Evolutionary conservation across 2,329 filamentous ascomycete species (phyloP).

Genomic region (Fusarium concolor): DNA sequence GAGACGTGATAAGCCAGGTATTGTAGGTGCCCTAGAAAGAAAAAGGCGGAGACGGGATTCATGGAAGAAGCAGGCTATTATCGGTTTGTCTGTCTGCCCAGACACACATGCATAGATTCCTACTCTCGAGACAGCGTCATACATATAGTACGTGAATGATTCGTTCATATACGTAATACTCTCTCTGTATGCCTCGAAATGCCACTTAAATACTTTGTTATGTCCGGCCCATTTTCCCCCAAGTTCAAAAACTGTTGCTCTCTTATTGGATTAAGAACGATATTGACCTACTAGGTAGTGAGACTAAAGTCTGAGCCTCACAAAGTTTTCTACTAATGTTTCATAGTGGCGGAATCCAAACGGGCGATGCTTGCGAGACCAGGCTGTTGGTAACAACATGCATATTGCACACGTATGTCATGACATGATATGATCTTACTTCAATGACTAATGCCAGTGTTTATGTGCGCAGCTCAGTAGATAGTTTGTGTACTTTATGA

Average conservation of each 20-base stretch:
- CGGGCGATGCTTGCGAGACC: constrained; percentile 4
- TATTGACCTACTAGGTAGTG: neutral
- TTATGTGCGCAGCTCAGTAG: too few relatives aligned
- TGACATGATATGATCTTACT: constrained; percentile 3
- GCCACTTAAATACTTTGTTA: neutral
- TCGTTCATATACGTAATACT: too few relatives aligned
- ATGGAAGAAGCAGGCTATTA: neutral
- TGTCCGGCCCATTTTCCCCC: neutral
- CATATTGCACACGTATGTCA: neutral
- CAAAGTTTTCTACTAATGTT: neutral
- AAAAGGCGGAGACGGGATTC: too few relatives aligned
- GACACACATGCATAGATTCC: neutral
- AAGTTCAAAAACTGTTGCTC: neutral
- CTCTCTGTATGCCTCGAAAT: too few relatives aligned
- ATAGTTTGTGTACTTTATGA: neutral
- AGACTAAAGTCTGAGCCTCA: neutral
- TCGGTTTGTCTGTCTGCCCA: neutral
- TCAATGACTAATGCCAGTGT: too few relatives aligned
- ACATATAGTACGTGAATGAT: too few relatives aligned
- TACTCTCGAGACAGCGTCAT: too few relatives aligned
- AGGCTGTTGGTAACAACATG: neutral
- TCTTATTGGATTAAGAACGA: constrained; percentile 2
- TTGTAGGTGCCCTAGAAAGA: too few relatives aligned
- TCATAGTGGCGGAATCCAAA: neutral
- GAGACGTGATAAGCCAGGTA: too few relatives aligned